Conservation (phyloP, 345 rosid species). For the Citrus cavaleriei region DNA sequence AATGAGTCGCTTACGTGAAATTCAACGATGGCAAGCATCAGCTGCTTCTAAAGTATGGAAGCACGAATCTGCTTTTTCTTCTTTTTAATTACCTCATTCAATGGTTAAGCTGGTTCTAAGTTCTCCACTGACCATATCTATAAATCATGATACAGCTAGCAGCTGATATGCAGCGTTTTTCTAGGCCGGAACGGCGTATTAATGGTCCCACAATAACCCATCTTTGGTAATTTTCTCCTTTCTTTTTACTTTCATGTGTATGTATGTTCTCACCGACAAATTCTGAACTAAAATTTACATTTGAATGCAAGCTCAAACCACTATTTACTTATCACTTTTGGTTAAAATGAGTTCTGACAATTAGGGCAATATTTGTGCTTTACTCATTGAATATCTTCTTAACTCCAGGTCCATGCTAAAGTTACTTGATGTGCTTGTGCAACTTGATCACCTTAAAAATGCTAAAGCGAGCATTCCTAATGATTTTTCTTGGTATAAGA, state of each 20-base stretch:
- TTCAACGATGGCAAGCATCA: constrained; percentile 95
- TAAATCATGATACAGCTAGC: constrained; percentile 70
- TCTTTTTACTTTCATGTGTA: background rate
- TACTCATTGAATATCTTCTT: constrained; percentile 17
- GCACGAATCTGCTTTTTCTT: background rate
- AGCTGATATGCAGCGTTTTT: constrained; percentile 99
- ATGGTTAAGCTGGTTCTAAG: background rate
- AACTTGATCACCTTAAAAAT: constrained; percentile 98
- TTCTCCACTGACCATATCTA: constrained; percentile 3
- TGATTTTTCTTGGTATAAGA: constrained; percentile 99
- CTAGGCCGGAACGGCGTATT: constrained; percentile 93
- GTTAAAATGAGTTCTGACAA: background rate
- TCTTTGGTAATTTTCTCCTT: constrained; percentile 54
- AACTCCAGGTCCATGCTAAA: constrained; percentile 84
- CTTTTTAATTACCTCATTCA: background rate
- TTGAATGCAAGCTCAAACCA: background rate
- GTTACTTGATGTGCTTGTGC: constrained; percentile 93
- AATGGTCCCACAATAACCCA: constrained; percentile 97
- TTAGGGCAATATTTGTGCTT: background rate
- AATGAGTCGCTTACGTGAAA: constrained; percentile 96
- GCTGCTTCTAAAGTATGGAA: constrained; percentile 79
- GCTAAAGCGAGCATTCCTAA: constrained; percentile 99
- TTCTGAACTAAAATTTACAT: constrained; percentile 6
- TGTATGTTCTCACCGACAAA: background rate
- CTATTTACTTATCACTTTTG: no score